Evolutionary conservation across 139 green algal species (phyloP).

Genomic region (Pycnococcus provasolii): DNA sequence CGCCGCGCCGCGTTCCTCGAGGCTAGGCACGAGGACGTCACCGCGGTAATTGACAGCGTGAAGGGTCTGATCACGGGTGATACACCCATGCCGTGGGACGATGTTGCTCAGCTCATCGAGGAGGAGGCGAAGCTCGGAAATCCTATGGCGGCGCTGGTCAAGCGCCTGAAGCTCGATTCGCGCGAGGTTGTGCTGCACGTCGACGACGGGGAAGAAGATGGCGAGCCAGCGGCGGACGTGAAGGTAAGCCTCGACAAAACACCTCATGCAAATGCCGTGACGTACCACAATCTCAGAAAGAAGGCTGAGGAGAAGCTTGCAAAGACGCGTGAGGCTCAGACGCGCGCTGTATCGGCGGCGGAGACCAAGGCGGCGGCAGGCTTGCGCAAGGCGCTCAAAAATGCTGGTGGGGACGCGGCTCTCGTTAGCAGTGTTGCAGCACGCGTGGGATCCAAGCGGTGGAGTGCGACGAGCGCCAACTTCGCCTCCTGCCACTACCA

Average conservation of each 20-base stretch:
- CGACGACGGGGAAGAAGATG: conserved; percentile 40
- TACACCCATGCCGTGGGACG: conserved; percentile 66
- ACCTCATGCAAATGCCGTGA: conserved; percentile 68
- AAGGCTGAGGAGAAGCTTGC: conserved; percentile 59
- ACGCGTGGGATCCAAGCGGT: too few species aligned
- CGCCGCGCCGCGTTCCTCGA: conserved; percentile 57
- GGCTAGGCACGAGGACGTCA: conserved; percentile 75
- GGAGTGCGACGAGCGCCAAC: too few species aligned
- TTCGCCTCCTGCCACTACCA: too few species aligned
- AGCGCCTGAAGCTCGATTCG: conserved; percentile 59
- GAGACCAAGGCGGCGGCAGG: conserved; percentile 8
- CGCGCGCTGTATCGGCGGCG: conserved; percentile 26
- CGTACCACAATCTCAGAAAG: conserved; percentile 57
- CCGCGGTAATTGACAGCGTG: conserved; percentile 70
- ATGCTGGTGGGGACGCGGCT: too few species aligned
- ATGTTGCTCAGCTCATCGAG: conserved; percentile 54
- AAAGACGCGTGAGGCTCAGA: conserved; percentile 67
- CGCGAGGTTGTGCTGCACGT: conserved; percentile 33
- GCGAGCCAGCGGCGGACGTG: conserved; percentile 29
- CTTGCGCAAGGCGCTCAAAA: too few species aligned
- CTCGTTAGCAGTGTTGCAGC: too few species aligned
- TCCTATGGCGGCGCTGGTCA: conserved; percentile 69
- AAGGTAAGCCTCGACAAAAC: not conserved
- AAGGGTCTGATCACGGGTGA: conserved; percentile 64
- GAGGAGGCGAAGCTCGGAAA: conserved; percentile 62